Conservation (phyloP, 805 yeast species). For the Pichia exigua region DNA sequence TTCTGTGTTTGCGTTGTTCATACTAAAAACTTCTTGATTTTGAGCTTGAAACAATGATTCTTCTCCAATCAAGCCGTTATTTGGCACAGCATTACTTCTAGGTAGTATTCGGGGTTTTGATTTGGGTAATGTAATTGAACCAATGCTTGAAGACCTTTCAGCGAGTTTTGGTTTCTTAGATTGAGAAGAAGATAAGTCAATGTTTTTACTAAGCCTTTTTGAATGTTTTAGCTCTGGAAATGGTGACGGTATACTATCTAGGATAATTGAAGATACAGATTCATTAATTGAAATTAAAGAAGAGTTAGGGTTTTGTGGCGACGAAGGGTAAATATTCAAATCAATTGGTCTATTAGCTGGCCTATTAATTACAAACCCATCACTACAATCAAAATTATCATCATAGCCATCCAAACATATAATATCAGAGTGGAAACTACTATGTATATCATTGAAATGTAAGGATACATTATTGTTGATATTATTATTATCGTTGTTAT, state of each 20-base stretch:
- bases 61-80: background rate
- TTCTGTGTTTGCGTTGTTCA: background rate
- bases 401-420: background rate
- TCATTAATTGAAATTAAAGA: background rate
- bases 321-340: background rate
- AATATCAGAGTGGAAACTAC: background rate
- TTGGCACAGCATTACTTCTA: background rate
- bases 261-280: background rate
- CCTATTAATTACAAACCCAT: background rate
- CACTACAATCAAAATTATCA: background rate
- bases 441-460: background rate
- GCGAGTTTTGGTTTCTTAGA: background rate
- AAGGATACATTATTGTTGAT: background rate
- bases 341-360: background rate
- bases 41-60: background rate
- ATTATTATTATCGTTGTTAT: background rate
- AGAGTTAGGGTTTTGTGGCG: background rate
- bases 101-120: background rate
- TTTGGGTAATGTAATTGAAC: background rate
- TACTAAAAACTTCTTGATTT: background rate
- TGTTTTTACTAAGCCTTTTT: background rate
- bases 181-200: background rate
- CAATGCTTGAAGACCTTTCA: constrained; percentile 1
- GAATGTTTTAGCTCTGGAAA: background rate
- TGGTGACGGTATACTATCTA: background rate